A percentile compares a stretch with the other conserved stretches of the same genome.
Evolutionary conservation across 2,329 filamentous ascomycete genomes (phyloP).

Genomic region (Torrubiella hemipterigena): DNA sequence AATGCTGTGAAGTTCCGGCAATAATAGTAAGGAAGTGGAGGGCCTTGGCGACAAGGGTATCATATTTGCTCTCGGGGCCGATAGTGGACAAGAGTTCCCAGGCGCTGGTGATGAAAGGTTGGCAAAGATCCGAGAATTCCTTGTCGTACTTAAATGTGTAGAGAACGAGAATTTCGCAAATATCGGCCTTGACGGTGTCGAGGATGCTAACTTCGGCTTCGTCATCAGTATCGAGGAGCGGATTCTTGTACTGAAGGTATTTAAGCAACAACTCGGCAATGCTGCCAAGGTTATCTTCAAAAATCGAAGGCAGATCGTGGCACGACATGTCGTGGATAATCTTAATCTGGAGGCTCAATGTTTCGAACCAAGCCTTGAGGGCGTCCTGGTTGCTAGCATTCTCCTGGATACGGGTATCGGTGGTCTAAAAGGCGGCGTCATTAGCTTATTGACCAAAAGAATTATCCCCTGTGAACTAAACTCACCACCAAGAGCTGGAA

Average conservation of each 20-base stretch:
- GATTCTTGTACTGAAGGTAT: slow-evolving; percentile 82
- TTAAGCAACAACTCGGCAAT: slow-evolving; percentile 79
- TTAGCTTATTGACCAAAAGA: too few species aligned
- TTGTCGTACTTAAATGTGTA: slow-evolving; percentile 95
- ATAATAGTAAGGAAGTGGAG: slow-evolving; percentile 90
- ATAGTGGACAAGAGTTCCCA: slow-evolving; percentile 86
- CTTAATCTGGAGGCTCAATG: slow-evolving; percentile 79
- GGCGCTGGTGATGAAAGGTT: slow-evolving; percentile 76
- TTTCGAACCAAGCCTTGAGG: slow-evolving; percentile 69
- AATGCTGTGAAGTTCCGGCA: slow-evolving; percentile 65
- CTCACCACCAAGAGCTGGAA: slow-evolving; percentile 64
- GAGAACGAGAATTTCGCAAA: slow-evolving; percentile 80
- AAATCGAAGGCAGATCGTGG: slow-evolving; percentile 87
- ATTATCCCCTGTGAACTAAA: not conserved
- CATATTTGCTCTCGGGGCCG: slow-evolving; percentile 82
- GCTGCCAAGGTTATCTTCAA: slow-evolving; percentile 74
- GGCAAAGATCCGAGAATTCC: slow-evolving; percentile 70
- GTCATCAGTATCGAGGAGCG: slow-evolving; percentile 71
- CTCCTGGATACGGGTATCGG: slow-evolving; percentile 59
- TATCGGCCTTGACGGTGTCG: slow-evolving; percentile 83
- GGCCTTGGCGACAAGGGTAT: slow-evolving; percentile 86
- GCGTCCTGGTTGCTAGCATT: slow-evolving; percentile 64
- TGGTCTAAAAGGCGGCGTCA: slow-evolving; percentile 42
- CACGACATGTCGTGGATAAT: slow-evolving; percentile 95
- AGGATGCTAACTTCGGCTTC: slow-evolving; percentile 78